Base-by-base conservation (phyloP, 441 rosid genomes). In the Syzygium syzygioides region DNA sequence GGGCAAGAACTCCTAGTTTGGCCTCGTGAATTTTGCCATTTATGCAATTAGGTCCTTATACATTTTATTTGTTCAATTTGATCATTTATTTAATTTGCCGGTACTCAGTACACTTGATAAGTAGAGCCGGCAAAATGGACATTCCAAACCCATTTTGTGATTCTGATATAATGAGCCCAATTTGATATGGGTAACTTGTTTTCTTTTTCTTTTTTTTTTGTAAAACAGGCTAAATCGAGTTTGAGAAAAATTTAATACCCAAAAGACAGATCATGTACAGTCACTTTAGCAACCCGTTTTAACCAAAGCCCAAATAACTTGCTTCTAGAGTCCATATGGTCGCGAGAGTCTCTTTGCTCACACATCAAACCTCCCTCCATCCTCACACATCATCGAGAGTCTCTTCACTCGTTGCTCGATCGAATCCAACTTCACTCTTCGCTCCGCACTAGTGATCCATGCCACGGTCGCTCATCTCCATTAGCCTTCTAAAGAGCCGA, bases 211-310 rank as follows among this genome's bases (percentile, higher is more conserved):
- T 7, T 7, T 17, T 32, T 66, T 17, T 28, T 8, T 3, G 13
- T 32, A 17, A 66, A 19, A 32, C 12, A 18, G 20, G 3, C 2
- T 32, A 8, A 4, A 32, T 32, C 17, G 23, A 2, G 9, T 66
- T 66, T 32, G 20, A n/a, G 20, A 15, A n/a, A 1, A 7, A 62
- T n/a, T n/a, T n/a, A 62, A n/a, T n/a, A 5, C 37, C 37, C 18
- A 14, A 14, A 62, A n/a, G 28, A 6, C 8, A 14, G 6, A 6
- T 1, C 4, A 1, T 3, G 0, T 14, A 6, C 0, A 4, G 2
- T 30, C 20, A 7, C 0, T 64, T 64, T 64, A 4, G 11, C 15
- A 64, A n/a, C 17, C 32, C 66, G 0, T 14, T 6, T 59, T 9
- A 64, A 64, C 23, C 6, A 11, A 59, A 59, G 15, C 5, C 6